A percentile compares a stretch with the other conserved stretches of the same genome.
Evolutionary conservation across 495 filamentous ascomycete species (phyloP).

Genomic region (Rusavskia elegans): DNA sequence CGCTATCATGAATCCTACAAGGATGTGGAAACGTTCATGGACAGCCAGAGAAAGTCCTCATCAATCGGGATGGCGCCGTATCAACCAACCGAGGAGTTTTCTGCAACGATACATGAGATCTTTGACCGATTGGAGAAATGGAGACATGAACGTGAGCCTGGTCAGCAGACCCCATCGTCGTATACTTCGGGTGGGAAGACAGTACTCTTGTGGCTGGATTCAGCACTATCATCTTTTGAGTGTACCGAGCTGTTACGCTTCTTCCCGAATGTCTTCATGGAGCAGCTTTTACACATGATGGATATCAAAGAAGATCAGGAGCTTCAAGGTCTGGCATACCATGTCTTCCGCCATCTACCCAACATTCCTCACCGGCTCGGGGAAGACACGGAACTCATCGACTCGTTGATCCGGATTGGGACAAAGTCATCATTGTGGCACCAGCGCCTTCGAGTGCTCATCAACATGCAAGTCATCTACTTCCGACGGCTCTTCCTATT

Average conservation of each 20-base stretch:
- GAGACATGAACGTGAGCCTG: constrained; percentile 69
- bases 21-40: constrained; percentile 56
- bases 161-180: constrained; percentile 80
- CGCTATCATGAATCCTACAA: constrained; percentile 85
- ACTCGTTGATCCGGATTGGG: constrained; percentile 75
- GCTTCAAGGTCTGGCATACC: constrained; percentile 85
- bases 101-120: constrained; percentile 52
- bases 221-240: constrained; percentile 76
- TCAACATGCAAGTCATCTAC: constrained; percentile 99
- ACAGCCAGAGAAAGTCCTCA: constrained; percentile 59
- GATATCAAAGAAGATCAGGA: constrained; percentile 98
- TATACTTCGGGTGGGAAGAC: constrained; percentile 97
- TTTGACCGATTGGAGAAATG: constrained; percentile 75
- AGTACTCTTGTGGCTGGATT: constrained; percentile 87
- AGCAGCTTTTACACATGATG: constrained; percentile 97
- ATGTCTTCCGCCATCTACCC: constrained; percentile 90
- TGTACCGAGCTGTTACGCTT: constrained; percentile 83
- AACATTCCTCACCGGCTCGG: constrained; percentile 88
- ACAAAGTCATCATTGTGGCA: constrained; percentile 84
- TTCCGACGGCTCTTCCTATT: constrained; percentile 96
- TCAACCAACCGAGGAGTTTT: constrained; percentile 56
- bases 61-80: constrained; percentile 82
- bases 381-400: constrained; percentile 70
- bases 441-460: constrained; percentile 86
- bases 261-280: constrained; percentile 79